A percentile compares a stretch with the other conserved stretches of the same genome.
These are phyloP conservation scores for Potentilla sterilis DNA, from an alignment of 306 rosid genomes.

Conservation along the genomic window DNA sequence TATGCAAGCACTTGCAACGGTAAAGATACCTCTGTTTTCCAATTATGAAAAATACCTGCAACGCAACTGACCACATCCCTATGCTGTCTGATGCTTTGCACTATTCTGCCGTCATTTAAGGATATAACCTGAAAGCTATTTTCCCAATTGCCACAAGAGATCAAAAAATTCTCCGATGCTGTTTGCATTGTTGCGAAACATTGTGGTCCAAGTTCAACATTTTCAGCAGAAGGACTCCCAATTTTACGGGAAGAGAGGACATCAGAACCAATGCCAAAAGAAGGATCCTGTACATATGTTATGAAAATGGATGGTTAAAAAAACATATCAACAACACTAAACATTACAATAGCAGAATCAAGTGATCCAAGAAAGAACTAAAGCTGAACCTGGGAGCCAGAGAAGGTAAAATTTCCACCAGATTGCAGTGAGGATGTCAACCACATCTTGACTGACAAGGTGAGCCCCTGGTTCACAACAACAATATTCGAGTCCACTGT, in stretches of 20 bases:
- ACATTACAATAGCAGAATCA: conserved; percentile 11
- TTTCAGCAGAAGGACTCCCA: conserved; percentile 88
- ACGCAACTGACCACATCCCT: conserved; percentile 96
- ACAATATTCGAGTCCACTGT: conserved; percentile 75
- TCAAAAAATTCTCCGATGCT: conserved; percentile 68
- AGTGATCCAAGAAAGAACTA: conserved; percentile 31
- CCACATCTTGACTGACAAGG: conserved; percentile 87
- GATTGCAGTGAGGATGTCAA: conserved; percentile 84
- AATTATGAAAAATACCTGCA: conserved; percentile 65
- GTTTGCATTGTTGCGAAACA: conserved; percentile 88
- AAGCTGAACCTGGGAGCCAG: conserved; percentile 77
- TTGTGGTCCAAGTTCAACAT: conserved; percentile 81
- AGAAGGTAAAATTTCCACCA: conserved; percentile 95
- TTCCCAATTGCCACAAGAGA: conserved; percentile 98
- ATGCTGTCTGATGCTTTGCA: conserved; percentile 95
- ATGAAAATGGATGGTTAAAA: conserved; percentile 20
- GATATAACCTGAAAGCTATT: conserved; percentile 96
- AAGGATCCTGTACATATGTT: conserved; percentile 68
- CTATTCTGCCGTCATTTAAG: conserved; percentile 81
- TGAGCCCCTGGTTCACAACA: conserved; percentile 78
- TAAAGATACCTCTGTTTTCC: neutral
- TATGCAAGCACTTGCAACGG: neutral
- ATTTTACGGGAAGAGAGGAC: conserved; percentile 77
- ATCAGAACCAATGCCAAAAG: conserved; percentile 88
- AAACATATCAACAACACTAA: conserved; percentile 11